These are phyloP conservation scores for Apiospora sp. DNA, from an alignment of 2,329 filamentous ascomycete species.

Conservation along the genomic window DNA sequence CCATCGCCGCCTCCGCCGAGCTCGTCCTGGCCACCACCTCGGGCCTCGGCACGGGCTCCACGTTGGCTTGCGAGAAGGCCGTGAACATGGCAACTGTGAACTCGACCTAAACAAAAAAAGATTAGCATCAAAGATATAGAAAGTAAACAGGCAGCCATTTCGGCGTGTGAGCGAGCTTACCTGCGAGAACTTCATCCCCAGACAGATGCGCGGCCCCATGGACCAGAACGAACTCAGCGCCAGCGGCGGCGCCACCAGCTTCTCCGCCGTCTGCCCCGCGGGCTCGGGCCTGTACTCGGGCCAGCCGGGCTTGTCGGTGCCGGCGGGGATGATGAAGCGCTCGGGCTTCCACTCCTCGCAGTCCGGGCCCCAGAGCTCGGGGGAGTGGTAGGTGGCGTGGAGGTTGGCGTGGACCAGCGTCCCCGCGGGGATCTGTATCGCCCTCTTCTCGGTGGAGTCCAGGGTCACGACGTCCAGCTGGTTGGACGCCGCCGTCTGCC, in stretches of 20 bases:
- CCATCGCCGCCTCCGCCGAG: slow-evolving; percentile 1
- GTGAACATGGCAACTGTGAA: slow-evolving; percentile 21
- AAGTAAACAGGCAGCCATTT: too few relatives aligned
- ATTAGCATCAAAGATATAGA: too few relatives aligned
- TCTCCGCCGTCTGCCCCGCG: slow-evolving; percentile 22
- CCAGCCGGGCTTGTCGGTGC: slow-evolving; percentile 16
- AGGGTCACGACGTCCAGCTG: not conserved
- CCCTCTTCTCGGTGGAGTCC: not conserved
- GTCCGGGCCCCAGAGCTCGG: slow-evolving; percentile 15
- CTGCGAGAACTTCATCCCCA: slow-evolving; percentile 24
- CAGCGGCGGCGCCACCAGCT: slow-evolving; percentile 21
- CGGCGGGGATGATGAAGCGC: slow-evolving; percentile 16
- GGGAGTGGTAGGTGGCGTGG: not conserved
- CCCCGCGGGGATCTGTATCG: slow-evolving; percentile 1
- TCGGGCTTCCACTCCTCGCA: slow-evolving; percentile 21
- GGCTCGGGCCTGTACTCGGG: slow-evolving; percentile 22
- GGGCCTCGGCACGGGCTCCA: slow-evolving; percentile 5
- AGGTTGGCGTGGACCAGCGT: not conserved
- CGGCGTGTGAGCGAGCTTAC: not conserved
- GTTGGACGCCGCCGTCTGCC: not conserved
- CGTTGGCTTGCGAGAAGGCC: slow-evolving; percentile 19
- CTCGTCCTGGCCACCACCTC: not conserved
- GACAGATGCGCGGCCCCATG: slow-evolving; percentile 22
- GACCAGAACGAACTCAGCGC: slow-evolving; percentile 22
- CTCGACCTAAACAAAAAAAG: not conserved